Base-by-base conservation (phyloP, 371 early-diverging fungal genomes). In the Syncephalastrum monosporum region DNA sequence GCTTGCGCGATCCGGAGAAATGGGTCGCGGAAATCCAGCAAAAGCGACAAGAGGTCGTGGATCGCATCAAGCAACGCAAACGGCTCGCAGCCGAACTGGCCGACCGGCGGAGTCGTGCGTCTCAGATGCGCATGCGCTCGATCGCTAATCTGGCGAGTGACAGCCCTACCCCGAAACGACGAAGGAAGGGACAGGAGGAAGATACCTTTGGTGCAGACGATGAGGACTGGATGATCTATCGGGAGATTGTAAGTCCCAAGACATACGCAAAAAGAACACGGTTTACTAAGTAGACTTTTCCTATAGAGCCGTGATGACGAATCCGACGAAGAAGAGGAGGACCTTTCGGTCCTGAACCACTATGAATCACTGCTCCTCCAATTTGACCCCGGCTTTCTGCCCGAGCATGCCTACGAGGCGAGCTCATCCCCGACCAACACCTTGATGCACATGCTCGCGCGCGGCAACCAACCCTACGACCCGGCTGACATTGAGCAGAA, bases 131-230 rank as follows among this genome's bases (percentile, higher is more conserved):
- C 27, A 92, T 93, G 93, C 79, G 86, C 55, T 87, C 85, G 21
- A 91, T 95, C 60, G 94, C 93, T 3, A 84, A 83, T 24, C 69
- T 95, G 41, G 94, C 93, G 1, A 83, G 85, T 56, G 88, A 86
- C 55, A 65, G 64, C 50, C 56, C 80, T 51, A 46, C 72, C 46
- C 38, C 79, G 29, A 85, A 86, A 52, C 74, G 84, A 25, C 72
- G 82, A 47, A 69, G 79, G 60, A 81, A 74, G 42, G 85, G 84
- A 15, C 71, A 80, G 52, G 87, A 85, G 61, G 93, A 93, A 69
- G 95, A 96, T 59, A 88, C 85, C 1, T 96, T 96, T 81, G 96
- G 96, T 21, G 88, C 87, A n/a, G 89, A 94, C 63, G 95, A 94
- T 64, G 90, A 86, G 7, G 95, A 95, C 61, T 96, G 96, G 96